phyloP scores from a whole-genome alignment of 2,329 filamentous ascomycete species.

The Emmonsiellopsis sp. region DNA sequence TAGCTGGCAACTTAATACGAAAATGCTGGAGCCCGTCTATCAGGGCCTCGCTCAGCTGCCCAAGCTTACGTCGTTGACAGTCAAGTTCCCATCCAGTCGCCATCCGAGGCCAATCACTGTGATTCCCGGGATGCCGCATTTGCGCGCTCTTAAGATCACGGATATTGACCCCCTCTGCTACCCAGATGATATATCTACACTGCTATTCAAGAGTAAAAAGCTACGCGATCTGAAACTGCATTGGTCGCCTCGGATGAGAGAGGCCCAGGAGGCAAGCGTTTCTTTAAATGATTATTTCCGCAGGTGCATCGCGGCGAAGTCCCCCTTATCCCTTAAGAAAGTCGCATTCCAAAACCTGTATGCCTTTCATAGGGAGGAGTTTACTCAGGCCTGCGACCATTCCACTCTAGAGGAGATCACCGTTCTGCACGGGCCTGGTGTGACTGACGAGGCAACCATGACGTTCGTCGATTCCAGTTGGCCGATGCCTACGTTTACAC shows the following conservation, averaged over 20 bases:
- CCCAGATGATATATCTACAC: constrained; percentile 51
- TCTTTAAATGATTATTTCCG: constrained; percentile 48
- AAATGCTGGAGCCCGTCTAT: constrained; percentile 51
- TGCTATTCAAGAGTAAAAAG: constrained; percentile 46
- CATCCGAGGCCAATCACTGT: constrained; percentile 49
- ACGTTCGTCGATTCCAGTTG: constrained; percentile 51
- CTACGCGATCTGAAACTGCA: constrained; percentile 49
- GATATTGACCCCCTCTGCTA: constrained; percentile 57
- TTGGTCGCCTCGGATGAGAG: constrained; percentile 54
- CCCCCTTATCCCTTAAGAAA: constrained; percentile 40
- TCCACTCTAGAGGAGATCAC: constrained; percentile 40
- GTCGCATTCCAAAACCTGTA: constrained; percentile 51
- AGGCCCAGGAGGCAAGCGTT: constrained; percentile 49
- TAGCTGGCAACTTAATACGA: constrained; percentile 54
- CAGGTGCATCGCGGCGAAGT: constrained; percentile 40
- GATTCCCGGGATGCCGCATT: constrained; percentile 48
- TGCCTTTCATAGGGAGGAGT: constrained; percentile 41
- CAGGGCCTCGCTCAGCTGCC: constrained; percentile 44
- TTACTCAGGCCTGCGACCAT: constrained; percentile 37
- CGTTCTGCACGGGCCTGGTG: constrained; percentile 45
- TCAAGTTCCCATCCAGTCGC: constrained; percentile 48
- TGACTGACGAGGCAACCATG: constrained; percentile 28
- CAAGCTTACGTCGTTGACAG: constrained; percentile 44
- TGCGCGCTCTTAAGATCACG: constrained; percentile 45
- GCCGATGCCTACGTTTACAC: constrained; percentile 27